These are phyloP conservation scores for Diaporthe sp. DNA, from an alignment of 2,329 filamentous ascomycete species.

Conservation along the genomic window DNA sequence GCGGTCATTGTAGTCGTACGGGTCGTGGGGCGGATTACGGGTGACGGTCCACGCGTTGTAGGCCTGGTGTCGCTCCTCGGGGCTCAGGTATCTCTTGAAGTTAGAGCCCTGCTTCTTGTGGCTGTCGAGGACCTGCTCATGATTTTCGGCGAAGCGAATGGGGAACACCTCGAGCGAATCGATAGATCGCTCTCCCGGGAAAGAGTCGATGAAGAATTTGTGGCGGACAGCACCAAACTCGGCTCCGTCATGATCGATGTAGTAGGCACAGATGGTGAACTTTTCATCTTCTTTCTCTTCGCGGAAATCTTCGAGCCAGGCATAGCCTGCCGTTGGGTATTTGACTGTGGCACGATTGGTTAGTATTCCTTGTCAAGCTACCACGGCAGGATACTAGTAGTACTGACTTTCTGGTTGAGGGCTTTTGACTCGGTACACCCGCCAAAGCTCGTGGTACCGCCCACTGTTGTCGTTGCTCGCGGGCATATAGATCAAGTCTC, in stretches of 20 bases:
- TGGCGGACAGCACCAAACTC: slow-evolving; percentile 24
- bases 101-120: not conserved
- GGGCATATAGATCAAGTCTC: slow-evolving; percentile 37
- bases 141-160: slow-evolving; percentile 28
- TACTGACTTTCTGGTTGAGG: slow-evolving; percentile 21
- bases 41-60: slow-evolving; percentile 34
- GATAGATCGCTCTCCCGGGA: slow-evolving; percentile 22
- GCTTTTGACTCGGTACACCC: slow-evolving; percentile 17
- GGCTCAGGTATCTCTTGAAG: slow-evolving; percentile 2
- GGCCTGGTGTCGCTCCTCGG: slow-evolving; percentile 2
- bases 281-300: not conserved
- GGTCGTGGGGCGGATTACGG: slow-evolving; percentile 21
- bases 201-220: slow-evolving; percentile 9
- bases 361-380: not conserved
- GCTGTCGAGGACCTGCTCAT: slow-evolving; percentile 16
- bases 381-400: not conserved
- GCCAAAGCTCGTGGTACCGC: slow-evolving; percentile 35
- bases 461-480: slow-evolving; percentile 27
- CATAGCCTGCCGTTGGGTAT: slow-evolving; percentile 17
- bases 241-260: slow-evolving; percentile 34
- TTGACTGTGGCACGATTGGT: not conserved
- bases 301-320: slow-evolving; percentile 20
- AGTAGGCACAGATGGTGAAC: slow-evolving; percentile 28
- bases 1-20: slow-evolving; percentile 15
- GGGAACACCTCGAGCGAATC: slow-evolving; percentile 27